phyloP scores from a whole-genome alignment of 1,284 basidiomycete genomes.

The Leccinum colubrinum region DNA sequence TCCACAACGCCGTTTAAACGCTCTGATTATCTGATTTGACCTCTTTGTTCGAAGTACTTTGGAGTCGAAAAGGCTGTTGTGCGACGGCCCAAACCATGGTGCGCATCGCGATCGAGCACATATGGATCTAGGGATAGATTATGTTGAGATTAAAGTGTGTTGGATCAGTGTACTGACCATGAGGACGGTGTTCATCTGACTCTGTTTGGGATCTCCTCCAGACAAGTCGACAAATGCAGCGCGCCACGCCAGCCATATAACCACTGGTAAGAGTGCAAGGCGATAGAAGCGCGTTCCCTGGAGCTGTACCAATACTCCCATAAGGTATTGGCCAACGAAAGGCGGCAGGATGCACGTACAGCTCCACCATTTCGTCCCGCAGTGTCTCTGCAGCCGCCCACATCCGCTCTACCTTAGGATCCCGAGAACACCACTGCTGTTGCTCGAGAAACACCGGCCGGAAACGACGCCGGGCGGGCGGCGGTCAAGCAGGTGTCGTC shows the following conservation, averaged over 20 bases:
- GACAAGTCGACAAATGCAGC: constrained; percentile 24
- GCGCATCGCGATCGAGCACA: constrained; percentile 18
- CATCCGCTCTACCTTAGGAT: constrained; percentile 29
- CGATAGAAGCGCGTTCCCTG: constrained; percentile 22
- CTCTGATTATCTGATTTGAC: background rate
- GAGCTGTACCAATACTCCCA: constrained; percentile 32
- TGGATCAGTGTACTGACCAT: constrained; percentile 12
- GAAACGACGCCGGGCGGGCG: constrained; percentile 20
- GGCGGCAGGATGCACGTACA: constrained; percentile 20
- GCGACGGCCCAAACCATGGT: constrained; percentile 18
- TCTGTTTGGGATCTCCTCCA: constrained; percentile 16
- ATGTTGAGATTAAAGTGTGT: background rate
- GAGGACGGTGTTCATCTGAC: constrained; percentile 16
- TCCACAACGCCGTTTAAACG: constrained; percentile 18
- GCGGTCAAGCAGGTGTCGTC: constrained; percentile 3
- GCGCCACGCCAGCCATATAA: constrained; percentile 22
- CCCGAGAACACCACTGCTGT: constrained; percentile 29
- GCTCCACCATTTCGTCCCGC: constrained; percentile 15
- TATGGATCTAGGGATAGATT: constrained; percentile 12
- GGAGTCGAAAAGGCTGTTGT: constrained; percentile 10
- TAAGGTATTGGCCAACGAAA: constrained; percentile 20
- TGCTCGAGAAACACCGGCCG: constrained; percentile 32
- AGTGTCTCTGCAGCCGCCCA: constrained; percentile 22
- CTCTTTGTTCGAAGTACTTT: background rate
- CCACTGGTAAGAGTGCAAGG: constrained; percentile 25